These are phyloP conservation scores for Populus hybrid DNA, from an alignment of 441 rosid genomes.

Conservation along the genomic window DNA sequence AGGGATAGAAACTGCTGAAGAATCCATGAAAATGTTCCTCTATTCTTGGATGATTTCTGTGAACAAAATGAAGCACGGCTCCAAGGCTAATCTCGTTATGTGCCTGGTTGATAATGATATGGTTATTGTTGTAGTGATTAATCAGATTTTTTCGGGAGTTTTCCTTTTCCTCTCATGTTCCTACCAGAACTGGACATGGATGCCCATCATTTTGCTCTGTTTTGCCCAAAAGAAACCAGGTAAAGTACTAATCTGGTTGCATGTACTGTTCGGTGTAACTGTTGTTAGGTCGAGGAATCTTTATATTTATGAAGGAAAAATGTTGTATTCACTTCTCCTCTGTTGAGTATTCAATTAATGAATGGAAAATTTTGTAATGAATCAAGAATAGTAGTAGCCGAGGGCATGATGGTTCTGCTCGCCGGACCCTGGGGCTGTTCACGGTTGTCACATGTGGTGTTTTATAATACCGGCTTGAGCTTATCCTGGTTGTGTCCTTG, in stretches of 20 bases:
- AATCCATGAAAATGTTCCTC: neutral
- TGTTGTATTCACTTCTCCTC: neutral
- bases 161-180: conserved; percentile 5
- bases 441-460: no score
- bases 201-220: neutral
- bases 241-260: neutral
- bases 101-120: neutral
- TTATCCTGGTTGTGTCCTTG: no score
- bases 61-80: neutral
- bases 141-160: neutral
- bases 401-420: neutral
- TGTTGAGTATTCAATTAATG: neutral
- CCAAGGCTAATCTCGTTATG: neutral
- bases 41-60: neutral
- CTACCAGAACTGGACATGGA: conserved; percentile 1
- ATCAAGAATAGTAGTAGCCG: neutral
- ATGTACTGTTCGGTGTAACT: neutral
- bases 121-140: neutral
- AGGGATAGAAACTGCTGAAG: neutral
- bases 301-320: neutral
- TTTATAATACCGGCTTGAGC: no score
- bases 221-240: neutral
- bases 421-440: no score
- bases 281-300: neutral
- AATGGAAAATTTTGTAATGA: neutral